phyloP scores from a whole-genome alignment of 1,284 basidiomycete species.

The Cryptococcus deneoformans region DNA sequence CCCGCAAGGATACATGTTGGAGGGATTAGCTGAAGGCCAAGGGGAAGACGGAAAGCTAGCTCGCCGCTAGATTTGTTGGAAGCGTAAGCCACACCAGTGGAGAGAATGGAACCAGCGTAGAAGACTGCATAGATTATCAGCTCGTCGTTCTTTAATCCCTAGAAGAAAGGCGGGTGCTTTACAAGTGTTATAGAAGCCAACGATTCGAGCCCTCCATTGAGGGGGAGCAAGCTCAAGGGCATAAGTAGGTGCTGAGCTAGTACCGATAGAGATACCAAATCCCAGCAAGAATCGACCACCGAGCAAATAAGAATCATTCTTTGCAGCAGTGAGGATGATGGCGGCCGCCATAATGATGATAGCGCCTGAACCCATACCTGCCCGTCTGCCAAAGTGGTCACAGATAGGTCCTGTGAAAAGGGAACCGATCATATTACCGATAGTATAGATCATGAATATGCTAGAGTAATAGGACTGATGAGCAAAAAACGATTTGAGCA shows the following conservation, averaged over 20 bases:
- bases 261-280: slow-evolving; percentile 19
- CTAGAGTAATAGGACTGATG: slow-evolving; percentile 1
- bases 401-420: slow-evolving; percentile 23
- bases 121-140: slow-evolving; percentile 9
- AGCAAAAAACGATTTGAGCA: background rate
- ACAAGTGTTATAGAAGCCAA: slow-evolving; percentile 22
- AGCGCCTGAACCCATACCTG: slow-evolving; percentile 22
- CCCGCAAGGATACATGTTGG: slow-evolving; percentile 28
- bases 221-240: slow-evolving; percentile 18
- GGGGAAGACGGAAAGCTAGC: slow-evolving; percentile 26
- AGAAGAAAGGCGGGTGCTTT: background rate
- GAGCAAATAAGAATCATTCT: slow-evolving; percentile 48
- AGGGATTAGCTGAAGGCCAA: slow-evolving; percentile 41
- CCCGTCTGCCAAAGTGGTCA: slow-evolving; percentile 18
- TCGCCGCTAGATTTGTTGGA: slow-evolving; percentile 14
- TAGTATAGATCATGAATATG: slow-evolving; percentile 24
- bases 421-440: slow-evolving; percentile 20
- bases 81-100: slow-evolving; percentile 26
- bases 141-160: background rate
- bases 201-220: slow-evolving; percentile 20
- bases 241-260: slow-evolving; percentile 15
- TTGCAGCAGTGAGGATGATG: slow-evolving; percentile 45
- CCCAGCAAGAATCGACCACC: slow-evolving; percentile 20
- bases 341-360: slow-evolving; percentile 56
- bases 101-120: slow-evolving; percentile 22